phyloP scores from a whole-genome alignment of 2,329 filamentous ascomycete genomes.

The Stemphylium vesicarium region DNA sequence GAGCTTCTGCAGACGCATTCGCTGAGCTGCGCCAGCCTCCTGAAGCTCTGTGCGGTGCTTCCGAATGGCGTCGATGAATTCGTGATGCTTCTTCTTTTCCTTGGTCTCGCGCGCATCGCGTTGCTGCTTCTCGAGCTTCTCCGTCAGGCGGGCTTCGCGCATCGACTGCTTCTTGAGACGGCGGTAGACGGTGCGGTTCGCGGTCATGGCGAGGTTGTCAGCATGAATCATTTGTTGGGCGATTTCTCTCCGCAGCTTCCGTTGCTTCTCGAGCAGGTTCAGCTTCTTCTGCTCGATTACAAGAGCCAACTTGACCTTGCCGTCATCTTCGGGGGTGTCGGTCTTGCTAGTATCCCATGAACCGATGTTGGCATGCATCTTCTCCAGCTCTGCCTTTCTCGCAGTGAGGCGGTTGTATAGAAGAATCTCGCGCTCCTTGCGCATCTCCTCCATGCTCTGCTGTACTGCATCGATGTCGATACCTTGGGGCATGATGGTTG shows the following conservation, averaged over 20 bases:
- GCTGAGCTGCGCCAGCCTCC: slow-evolving; percentile 70
- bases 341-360: slow-evolving; percentile 80
- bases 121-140: slow-evolving; percentile 99
- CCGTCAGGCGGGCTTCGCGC: slow-evolving; percentile 92
- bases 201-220: slow-evolving; percentile 96
- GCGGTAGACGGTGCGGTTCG: slow-evolving; percentile 87
- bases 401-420: slow-evolving; percentile 89
- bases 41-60: slow-evolving; percentile 81
- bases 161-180: slow-evolving; percentile 97
- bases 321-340: slow-evolving; percentile 74
- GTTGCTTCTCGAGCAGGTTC: slow-evolving; percentile 85
- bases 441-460: slow-evolving; percentile 59
- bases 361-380: slow-evolving; percentile 81
- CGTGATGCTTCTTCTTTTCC: slow-evolving; percentile 95
- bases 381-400: slow-evolving; percentile 82
- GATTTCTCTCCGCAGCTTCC: slow-evolving; percentile 82
- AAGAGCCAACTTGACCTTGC: slow-evolving; percentile 81
- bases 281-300: slow-evolving; percentile 96
- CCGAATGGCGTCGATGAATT: slow-evolving; percentile 87
- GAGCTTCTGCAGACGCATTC: slow-evolving; percentile 80
- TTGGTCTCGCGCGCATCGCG: slow-evolving; percentile 93
- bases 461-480: slow-evolving; percentile 75
- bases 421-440: slow-evolving; percentile 85
- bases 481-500: slow-evolving; percentile 86
- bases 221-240: slow-evolving; percentile 93